These are phyloP conservation scores for Cercospora nicotianae DNA, from an alignment of 2,329 filamentous ascomycete genomes.

Conservation along the genomic window DNA sequence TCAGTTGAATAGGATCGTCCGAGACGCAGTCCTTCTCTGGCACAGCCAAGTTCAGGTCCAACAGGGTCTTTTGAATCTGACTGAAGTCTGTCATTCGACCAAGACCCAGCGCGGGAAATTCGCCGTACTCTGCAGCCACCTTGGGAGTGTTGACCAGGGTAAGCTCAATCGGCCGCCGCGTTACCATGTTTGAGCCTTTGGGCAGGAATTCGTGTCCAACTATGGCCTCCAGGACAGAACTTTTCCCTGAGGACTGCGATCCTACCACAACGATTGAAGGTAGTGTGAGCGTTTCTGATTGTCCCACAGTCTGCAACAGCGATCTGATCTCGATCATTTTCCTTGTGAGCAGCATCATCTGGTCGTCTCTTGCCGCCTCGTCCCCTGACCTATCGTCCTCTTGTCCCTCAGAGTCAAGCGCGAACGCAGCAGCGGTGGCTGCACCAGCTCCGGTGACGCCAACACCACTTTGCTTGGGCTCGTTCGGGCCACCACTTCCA, in stretches of 20 bases:
- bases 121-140: slow-evolving; percentile 83
- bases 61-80: slow-evolving; percentile 88
- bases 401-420: slow-evolving; percentile 66
- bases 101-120: slow-evolving; percentile 89
- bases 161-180: slow-evolving; percentile 88
- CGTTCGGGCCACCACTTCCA: slow-evolving; percentile 41
- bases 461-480: slow-evolving; percentile 45
- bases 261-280: slow-evolving; percentile 99
- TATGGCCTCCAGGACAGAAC: slow-evolving; percentile 92
- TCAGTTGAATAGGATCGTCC: slow-evolving; percentile 93
- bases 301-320: slow-evolving; percentile 86
- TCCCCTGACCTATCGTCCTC: slow-evolving; percentile 63
- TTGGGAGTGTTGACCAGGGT: slow-evolving; percentile 94
- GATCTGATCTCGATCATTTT: slow-evolving; percentile 99
- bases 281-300: slow-evolving; percentile 82
- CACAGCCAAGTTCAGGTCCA: slow-evolving; percentile 91
- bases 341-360: slow-evolving; percentile 99
- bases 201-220: slow-evolving; percentile 97
- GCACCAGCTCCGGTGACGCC: slow-evolving; percentile 63
- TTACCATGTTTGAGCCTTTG: slow-evolving; percentile 99
- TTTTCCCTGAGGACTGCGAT: slow-evolving; percentile 97
- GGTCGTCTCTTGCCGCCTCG: slow-evolving; percentile 79
- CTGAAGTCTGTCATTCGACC: slow-evolving; percentile 89
- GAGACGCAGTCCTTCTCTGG: slow-evolving; percentile 89
- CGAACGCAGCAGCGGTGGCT: slow-evolving; percentile 75